These are phyloP conservation scores for Boletus rufocinnamomeus DNA, from an alignment of 768 basidiomycete species.

Conservation along the genomic window DNA sequence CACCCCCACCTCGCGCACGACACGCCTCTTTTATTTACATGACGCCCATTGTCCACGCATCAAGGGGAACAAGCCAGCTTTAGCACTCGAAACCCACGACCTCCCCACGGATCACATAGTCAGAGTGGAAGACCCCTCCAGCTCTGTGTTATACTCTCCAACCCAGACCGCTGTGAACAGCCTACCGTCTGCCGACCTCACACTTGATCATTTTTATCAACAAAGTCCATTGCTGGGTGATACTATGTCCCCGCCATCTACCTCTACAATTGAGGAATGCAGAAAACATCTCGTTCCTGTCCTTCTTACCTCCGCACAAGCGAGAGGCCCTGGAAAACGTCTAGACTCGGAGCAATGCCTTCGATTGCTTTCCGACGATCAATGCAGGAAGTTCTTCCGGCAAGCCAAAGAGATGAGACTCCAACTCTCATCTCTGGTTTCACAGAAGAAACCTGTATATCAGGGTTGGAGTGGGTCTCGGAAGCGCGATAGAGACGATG, in stretches of 20 bases:
- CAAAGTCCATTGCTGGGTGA: slow-evolving; percentile 11
- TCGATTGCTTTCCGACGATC: slow-evolving; percentile 32
- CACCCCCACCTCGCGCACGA: neutral
- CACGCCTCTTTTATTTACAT: slow-evolving; percentile 12
- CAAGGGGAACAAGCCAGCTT: slow-evolving; percentile 11
- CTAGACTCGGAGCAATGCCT: slow-evolving; percentile 23
- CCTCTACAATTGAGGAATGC: slow-evolving; percentile 29
- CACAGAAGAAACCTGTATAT: slow-evolving; percentile 7
- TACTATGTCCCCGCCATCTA: slow-evolving; percentile 6
- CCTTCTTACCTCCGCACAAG: slow-evolving; percentile 19
- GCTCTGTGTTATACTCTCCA: slow-evolving; percentile 13
- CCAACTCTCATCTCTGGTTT: slow-evolving; percentile 20
- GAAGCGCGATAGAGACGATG: slow-evolving; percentile 18
- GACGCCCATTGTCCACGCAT: neutral
- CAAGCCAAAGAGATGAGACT: slow-evolving; percentile 28
- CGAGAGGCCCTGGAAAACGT: slow-evolving; percentile 16
- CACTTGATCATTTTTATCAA: slow-evolving; percentile 4
- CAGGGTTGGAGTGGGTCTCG: slow-evolving; percentile 1
- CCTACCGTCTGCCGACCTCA: slow-evolving; percentile 4
- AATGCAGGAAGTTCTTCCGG: slow-evolving; percentile 22
- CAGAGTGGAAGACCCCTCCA: slow-evolving; percentile 4
- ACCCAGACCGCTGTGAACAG: slow-evolving; percentile 14
- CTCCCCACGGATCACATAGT: slow-evolving; percentile 8
- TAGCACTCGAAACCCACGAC: slow-evolving; percentile 19
- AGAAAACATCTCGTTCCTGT: slow-evolving; percentile 28